Base-by-base conservation (phyloP, 2,329 filamentous ascomycete genomes). In the Orbilia javanica region DNA sequence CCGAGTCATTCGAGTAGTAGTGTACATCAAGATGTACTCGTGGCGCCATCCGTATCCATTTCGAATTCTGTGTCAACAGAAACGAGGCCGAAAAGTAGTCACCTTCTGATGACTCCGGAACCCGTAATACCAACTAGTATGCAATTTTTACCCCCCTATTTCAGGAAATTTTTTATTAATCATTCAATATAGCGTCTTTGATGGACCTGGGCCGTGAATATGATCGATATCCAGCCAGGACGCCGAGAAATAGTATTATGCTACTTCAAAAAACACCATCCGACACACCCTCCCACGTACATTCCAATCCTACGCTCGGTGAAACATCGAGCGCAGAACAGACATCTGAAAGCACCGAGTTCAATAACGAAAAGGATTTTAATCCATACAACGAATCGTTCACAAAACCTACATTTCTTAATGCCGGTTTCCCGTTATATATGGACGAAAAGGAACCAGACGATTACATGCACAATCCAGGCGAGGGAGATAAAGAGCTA, bases 401-500 rank as follows among this genome's bases (percentile, higher is more conserved):
- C 25, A 73, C 75, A 25, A 79, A 79, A 36, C 64, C 69, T n/a
- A 78, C 85, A 22, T 86, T 86, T 69, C 83, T 84, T 39, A 84
- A 84, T 25, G 84, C 84, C 55, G 83, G 82, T 0, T 83, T 83
- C 48, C 82, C 87, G 3, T 80, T 88, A 20, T 87, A 87, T 79
- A 83, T 84, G 13, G 85, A 88, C 75, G 85, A 88, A 75, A 84
- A 85, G 57, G 88, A 89, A 80, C 84, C 84, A 27, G 88, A 89
- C 78, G 88, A 89, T 78, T 85, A 86, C 27, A 84, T 88, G 82
- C 87, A 89, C 74, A 86, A 87, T 83, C 87, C 88, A 8, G 50
- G 52, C 20, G 83, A 83, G 55, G 85, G 85, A 60, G 86, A 88
- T 79, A 85, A 87, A 67, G 86, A 88, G 74, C 83, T 74, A 27